Base-by-base conservation (phyloP, 108 stramenopile species). In the Nannochloropsis salina region DNA sequence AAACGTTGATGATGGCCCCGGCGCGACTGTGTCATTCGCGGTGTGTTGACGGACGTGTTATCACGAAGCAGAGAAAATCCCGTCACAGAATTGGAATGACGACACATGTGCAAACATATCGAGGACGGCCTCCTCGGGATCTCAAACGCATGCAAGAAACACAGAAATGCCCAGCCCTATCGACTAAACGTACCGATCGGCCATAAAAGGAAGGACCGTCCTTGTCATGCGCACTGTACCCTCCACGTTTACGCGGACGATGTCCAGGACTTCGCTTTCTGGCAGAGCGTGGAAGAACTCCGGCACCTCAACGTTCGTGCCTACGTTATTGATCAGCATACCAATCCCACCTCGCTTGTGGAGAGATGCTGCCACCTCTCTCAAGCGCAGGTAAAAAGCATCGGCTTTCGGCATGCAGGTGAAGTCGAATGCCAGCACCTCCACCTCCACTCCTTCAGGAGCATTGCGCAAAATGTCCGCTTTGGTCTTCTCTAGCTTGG, bases 251-350 rank as follows among this genome's bases (percentile, higher is more conserved):
- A 81, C 81, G 40, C 41, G 81, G 22, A 81, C 41, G 11, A 81
- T 81, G 40, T 41, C 40, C 6, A 41, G 22, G 12, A 41, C 31
- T 40, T 81, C 81, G 40, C 81, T 81, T 41, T 41, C 40, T 40
- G 81, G 81, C 81, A 81, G 81, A n/a, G n/a, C 81, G 81, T 81
- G 81, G 3, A 41, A 5, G 40, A 41, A 81, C 81, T 41, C 40
- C 81, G 81, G 81, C 22, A 41, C 31, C 31, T 81, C 81, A 11
- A 41, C 81, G 18, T 41, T 41, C 22, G 41, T 41, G 22, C 81
- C 81, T 4, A 81, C 81, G 9, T 81, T 81, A 41, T 81, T 81
- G 22, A 81, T 40, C 12, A 81, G 9, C 2, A 81, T 41, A 31
- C 40, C 41, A 4, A 41, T 5, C 81, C 22, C 22, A 9, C 40